Evolutionary conservation across 345 rosid species (phyloP).

Genomic region (Hibiscus syriacus): DNA sequence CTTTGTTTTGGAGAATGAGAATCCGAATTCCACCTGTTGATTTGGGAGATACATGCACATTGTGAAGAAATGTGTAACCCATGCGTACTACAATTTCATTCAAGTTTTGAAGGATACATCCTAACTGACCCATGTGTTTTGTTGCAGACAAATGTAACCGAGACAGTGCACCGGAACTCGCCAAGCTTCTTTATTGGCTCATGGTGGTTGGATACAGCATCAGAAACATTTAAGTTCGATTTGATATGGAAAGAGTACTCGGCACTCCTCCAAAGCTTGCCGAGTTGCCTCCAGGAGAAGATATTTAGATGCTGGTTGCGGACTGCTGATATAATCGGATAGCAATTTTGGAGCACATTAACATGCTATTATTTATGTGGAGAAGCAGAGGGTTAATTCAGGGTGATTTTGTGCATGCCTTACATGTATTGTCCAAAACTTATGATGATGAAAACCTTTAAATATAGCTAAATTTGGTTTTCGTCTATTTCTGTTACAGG

Average conservation of each 20-base stretch:
- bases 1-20: neutral
- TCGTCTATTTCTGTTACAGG: neutral
- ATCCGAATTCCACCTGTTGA: neutral
- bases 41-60: neutral
- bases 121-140: neutral
- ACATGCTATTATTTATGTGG: neutral
- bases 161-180: slow-evolving; percentile 69
- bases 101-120: too few species aligned
- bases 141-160: neutral
- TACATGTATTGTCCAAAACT: neutral
- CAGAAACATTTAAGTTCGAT: slow-evolving; percentile 90
- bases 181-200: slow-evolving; percentile 80
- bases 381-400: neutral
- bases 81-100: too few species aligned
- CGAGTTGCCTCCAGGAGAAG: slow-evolving; percentile 87
- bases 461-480: neutral
- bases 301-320: slow-evolving; percentile 25
- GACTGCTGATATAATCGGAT: neutral
- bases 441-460: neutral
- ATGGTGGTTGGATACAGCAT: slow-evolving; percentile 97
- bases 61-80: too few species aligned
- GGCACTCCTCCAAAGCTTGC: slow-evolving; percentile 73
- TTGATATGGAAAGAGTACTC: slow-evolving; percentile 93
- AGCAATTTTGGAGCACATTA: neutral
- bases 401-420: slow-evolving; percentile 5